Evolutionary conservation across 768 basidiomycete species (phyloP).

Genomic region (Melanogaster broomeanus): DNA sequence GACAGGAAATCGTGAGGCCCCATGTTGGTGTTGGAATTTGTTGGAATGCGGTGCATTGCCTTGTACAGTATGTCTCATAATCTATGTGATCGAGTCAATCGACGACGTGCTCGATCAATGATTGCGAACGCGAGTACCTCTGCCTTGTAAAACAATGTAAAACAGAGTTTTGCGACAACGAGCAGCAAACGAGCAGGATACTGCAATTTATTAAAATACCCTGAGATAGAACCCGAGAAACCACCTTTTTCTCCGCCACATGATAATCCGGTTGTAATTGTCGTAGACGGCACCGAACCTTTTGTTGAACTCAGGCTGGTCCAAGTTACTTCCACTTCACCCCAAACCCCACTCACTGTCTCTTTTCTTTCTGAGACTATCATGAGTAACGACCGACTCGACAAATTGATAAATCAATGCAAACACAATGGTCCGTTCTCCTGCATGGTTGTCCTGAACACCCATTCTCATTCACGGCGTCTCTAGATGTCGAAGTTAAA

Average conservation of each 20-base stretch:
- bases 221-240: not conserved
- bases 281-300: conserved; percentile 11
- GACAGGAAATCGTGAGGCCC: conserved; percentile 51
- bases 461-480: conserved; percentile 6
- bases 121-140: too few species aligned
- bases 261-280: conserved; percentile 13
- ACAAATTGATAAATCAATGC: conserved; percentile 64
- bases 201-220: too few species aligned
- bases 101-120: not conserved
- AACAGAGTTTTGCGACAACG: too few species aligned
- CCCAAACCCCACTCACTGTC: conserved; percentile 9
- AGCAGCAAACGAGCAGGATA: too few species aligned
- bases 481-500: conserved; percentile 75
- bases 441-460: conserved; percentile 5
- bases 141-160: not conserved
- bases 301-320: conserved; percentile 25
- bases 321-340: conserved; percentile 9
- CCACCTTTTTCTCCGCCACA: conserved; percentile 17
- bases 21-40: not conserved
- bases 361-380: conserved; percentile 20
- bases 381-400: conserved; percentile 60
- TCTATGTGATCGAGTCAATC: not conserved
- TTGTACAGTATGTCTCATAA: not conserved
- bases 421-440: conserved; percentile 57
- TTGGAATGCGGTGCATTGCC: not conserved